Conservation (phyloP, 176 grass and related monocot species). For the Dactylis glomerata region DNA sequence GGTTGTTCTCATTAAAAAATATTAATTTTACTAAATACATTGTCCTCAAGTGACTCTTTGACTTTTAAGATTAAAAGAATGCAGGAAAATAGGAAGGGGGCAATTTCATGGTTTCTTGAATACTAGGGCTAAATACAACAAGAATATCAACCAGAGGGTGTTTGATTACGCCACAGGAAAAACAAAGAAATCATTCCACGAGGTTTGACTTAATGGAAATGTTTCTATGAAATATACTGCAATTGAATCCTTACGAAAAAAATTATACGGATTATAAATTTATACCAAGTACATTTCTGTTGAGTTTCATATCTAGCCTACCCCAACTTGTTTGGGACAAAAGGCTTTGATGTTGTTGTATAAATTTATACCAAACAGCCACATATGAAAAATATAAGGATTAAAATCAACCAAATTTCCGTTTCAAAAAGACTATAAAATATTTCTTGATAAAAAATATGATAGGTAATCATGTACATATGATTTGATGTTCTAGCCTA, state of each 20-base stretch:
- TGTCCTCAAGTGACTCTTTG: not conserved
- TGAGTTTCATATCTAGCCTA: too few relatives aligned
- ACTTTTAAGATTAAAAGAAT: not conserved
- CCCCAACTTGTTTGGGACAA: too few relatives aligned
- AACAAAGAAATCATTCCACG: not conserved
- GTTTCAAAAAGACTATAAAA: not conserved
- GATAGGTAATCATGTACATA: not conserved
- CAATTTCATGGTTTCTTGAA: not conserved
- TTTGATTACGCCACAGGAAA: not conserved
- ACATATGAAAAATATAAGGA: not conserved
- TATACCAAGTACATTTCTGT: too few relatives aligned
- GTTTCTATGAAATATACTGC: not conserved
- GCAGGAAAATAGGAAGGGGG: not conserved
- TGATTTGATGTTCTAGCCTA: not conserved
- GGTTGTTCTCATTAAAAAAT: not conserved
- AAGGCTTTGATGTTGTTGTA: too few relatives aligned
- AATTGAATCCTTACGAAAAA: not conserved
- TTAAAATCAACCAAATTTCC: not conserved
- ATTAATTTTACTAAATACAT: not conserved
- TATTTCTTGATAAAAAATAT: not conserved
- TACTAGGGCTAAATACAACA: not conserved
- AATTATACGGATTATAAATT: not conserved
- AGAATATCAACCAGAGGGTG: not conserved
- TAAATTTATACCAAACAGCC: not conserved
- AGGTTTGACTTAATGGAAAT: not conserved